Conservation (phyloP, 2,329 filamentous ascomycete species). For the Emydomyces testavorans region DNA sequence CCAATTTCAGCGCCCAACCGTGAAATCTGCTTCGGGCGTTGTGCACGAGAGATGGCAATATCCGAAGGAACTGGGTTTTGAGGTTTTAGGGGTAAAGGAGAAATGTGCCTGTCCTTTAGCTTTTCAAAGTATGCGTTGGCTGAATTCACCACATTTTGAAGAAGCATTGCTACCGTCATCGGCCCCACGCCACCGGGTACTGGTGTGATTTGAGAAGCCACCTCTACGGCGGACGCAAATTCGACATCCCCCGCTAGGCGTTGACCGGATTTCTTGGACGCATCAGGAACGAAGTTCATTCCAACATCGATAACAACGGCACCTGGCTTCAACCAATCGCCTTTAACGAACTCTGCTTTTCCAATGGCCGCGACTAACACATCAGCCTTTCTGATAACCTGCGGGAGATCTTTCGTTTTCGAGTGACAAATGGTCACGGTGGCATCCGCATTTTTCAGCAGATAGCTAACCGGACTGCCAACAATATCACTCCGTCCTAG, state of each 20-base stretch:
- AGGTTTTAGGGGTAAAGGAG: slow-evolving; percentile 72
- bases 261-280: slow-evolving; percentile 81
- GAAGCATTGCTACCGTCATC: slow-evolving; percentile 97
- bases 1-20: slow-evolving; percentile 75
- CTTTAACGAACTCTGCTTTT: slow-evolving; percentile 74
- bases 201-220: slow-evolving; percentile 87
- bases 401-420: slow-evolving; percentile 61
- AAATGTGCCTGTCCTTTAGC: slow-evolving; percentile 67
- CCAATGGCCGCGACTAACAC: slow-evolving; percentile 89
- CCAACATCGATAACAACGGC: slow-evolving; percentile 96
- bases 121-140: slow-evolving; percentile 70
- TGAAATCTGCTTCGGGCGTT: slow-evolving; percentile 85
- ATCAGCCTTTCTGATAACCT: slow-evolving; percentile 71
- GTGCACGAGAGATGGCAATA: slow-evolving; percentile 78
- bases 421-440: slow-evolving; percentile 96
- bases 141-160: slow-evolving; percentile 88
- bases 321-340: slow-evolving; percentile 88
- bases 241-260: slow-evolving; percentile 92
- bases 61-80: slow-evolving; percentile 81
- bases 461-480: slow-evolving; percentile 88
- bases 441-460: slow-evolving; percentile 88
- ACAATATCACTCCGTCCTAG: slow-evolving; percentile 94
- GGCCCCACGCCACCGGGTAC: slow-evolving; percentile 94
- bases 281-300: slow-evolving; percentile 87
- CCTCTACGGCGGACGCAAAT: slow-evolving; percentile 68